Evolutionary conservation across 2,329 filamentous ascomycete species (phyloP), one percentile per base, ranked within the genome.

Genomic region (Macrophomina tecta): DNA sequence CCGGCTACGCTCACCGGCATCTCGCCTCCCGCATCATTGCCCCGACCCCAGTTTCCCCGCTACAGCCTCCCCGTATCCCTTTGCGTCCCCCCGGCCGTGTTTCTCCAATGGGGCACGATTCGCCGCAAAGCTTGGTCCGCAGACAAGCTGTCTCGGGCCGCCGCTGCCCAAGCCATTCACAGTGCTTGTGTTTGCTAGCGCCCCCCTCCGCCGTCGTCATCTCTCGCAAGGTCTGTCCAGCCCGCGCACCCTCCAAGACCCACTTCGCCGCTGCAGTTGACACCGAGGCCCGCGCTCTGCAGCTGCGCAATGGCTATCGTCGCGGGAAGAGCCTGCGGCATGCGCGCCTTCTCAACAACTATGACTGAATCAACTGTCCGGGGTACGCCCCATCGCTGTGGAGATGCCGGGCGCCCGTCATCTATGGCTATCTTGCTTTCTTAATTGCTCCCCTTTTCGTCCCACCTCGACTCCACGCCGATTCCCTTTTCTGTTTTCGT

Each of bases 51-150:
- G 51, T 40, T 65, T 12, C 63, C 63, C 63, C 30, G 40, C 52
- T 38, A 48, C 45, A 55, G 36, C 38, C 61, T 28, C 48, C 38
- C 48, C 36, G 14, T 45, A 58, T 58, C 53, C 53, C 53, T 58
- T 36, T 30, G 16, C 28, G 38, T 14, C 23, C 36, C 23, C 14
- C 38, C 63, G 63, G 63, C 11, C 36, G 12, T 56, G 30, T 56
- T 34, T 28, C 63, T 49, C 23, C 51, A 65, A 48, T n/a, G 34
- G 63, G 63, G 34, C 38, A 40, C 28, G 63, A 65, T 58, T 38
- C n/a, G 63, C 51, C 51, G 63, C 40, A 55, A 65, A 56, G 63
- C 56, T 61, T 61, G 42, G 30, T 49, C 12, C 23, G 23, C 40
- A 45, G 40, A 45, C 55, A 60, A 45, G 55, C 55, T 46, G 55